Evolutionary conservation across 2,329 filamentous ascomycete species (phyloP).

Genomic region (Arthrobotrys pseudoclavata): DNA sequence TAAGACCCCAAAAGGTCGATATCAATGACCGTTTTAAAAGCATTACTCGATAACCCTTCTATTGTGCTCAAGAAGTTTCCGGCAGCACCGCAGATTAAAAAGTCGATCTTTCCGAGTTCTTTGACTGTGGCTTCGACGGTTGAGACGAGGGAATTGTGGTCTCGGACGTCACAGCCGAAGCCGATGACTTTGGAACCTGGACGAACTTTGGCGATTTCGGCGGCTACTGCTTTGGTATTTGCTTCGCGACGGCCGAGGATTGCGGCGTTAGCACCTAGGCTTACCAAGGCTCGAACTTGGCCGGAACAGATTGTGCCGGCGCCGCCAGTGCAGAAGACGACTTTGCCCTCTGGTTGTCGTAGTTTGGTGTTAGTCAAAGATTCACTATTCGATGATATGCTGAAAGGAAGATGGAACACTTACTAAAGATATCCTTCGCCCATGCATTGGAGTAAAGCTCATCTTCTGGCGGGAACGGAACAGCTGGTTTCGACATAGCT

Average conservation of each 20-base stretch:
- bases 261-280: conserved; percentile 91
- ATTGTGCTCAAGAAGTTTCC: conserved; percentile 95
- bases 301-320: conserved; percentile 91
- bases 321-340: conserved; percentile 94
- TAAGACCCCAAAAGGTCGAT: conserved; percentile 95
- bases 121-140: conserved; percentile 84
- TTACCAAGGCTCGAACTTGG: conserved; percentile 90
- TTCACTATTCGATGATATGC: not conserved
- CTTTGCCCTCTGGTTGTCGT: conserved; percentile 77
- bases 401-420: conserved; percentile 4
- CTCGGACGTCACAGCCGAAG: conserved; percentile 84
- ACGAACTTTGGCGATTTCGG: conserved; percentile 84
- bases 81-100: conserved; percentile 92
- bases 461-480: conserved; percentile 50
- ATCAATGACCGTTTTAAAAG: conserved; percentile 94
- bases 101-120: conserved; percentile 90
- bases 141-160: conserved; percentile 76
- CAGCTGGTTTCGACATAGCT: conserved; percentile 42
- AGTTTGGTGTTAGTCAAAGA: not conserved
- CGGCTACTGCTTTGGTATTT: conserved; percentile 85
- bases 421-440: conserved; percentile 62
- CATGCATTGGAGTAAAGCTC: conserved; percentile 61
- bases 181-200: conserved; percentile 86
- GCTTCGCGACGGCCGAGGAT: conserved; percentile 91
- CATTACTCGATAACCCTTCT: conserved; percentile 83